Percentiles rank a stretch among this genome's conserved stretches.
Conservation (phyloP, 1,284 basidiomycete species). For the Pulveroboletus sp. region DNA sequence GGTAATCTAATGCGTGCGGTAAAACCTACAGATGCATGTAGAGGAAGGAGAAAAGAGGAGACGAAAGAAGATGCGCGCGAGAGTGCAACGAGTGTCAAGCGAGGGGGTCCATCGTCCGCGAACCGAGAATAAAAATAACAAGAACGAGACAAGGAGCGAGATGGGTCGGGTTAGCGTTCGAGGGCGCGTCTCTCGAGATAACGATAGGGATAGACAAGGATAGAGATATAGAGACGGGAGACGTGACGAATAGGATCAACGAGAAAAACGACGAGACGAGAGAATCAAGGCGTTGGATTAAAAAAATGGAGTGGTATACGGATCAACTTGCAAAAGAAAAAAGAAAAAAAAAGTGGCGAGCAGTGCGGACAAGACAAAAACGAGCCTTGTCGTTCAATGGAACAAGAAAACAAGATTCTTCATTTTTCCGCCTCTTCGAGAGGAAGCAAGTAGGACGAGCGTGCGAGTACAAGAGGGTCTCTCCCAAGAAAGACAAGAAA, state of each 20-base stretch:
- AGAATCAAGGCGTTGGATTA: slow-evolving; percentile 17
- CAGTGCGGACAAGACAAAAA: no score
- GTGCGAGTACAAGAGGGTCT: not conserved
- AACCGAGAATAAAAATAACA: not conserved
- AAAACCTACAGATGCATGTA: slow-evolving; percentile 15
- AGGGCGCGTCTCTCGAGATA: slow-evolving; percentile 2
- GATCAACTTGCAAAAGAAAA: slow-evolving; percentile 5
- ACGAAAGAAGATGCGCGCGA: not conserved
- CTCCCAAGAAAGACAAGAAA: not conserved
- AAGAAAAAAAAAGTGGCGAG: slow-evolving; percentile 1
- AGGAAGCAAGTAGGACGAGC: slow-evolving; percentile 24
- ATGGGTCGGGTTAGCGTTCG: not conserved
- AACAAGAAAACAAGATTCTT: not conserved
- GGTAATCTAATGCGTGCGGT: slow-evolving; percentile 16
- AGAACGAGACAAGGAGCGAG: slow-evolving; percentile 3
- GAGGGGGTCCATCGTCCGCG: slow-evolving; percentile 11
- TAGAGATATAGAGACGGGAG: slow-evolving; percentile 7
- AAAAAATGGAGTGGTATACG: slow-evolving; percentile 21
- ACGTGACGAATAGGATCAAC: no score
- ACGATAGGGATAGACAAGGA: slow-evolving; percentile 7
- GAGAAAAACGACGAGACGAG: not conserved
- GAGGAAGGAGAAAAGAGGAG: not conserved
- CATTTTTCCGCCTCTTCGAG: not conserved
- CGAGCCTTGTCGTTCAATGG: slow-evolving; percentile 9
- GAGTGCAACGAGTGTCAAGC: slow-evolving; percentile 10